These are phyloP conservation scores for Leptographium wingfieldii DNA, from an alignment of 2,329 filamentous ascomycete species.

Conservation along the genomic window DNA sequence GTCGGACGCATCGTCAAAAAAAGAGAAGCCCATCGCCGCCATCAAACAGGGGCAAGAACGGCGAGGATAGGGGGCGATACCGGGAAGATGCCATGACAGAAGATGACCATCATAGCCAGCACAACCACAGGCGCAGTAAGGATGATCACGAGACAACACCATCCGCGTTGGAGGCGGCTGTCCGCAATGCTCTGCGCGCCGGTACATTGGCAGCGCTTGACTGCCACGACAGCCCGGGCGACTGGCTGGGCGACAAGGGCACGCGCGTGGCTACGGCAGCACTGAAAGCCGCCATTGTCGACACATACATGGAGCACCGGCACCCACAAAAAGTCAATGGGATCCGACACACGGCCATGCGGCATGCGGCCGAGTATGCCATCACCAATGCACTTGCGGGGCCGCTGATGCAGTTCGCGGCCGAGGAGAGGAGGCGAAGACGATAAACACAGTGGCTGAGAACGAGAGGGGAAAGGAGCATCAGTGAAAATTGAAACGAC, in stretches of 20 bases:
- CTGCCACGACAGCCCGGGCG: constrained; percentile 10
- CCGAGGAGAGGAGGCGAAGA: not conserved
- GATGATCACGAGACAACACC: not conserved
- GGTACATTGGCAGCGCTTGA: constrained; percentile 15
- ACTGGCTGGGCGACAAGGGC: constrained; percentile 16
- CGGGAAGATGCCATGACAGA: not conserved
- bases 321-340: constrained; percentile 14
- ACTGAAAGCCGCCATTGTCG: constrained; percentile 17
- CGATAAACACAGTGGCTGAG: not conserved
- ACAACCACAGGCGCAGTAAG: not conserved
- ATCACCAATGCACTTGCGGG: constrained; percentile 13
- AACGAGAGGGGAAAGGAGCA: not conserved
- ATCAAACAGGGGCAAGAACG: not conserved
- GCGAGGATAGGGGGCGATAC: not conserved
- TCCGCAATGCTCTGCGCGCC: constrained; percentile 15
- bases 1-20: not conserved
- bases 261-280: constrained; percentile 16
- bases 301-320: constrained; percentile 14
- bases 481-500: not conserved
- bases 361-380: constrained; percentile 15
- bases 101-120: not conserved
- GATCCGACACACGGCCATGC: constrained; percentile 16
- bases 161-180: constrained; percentile 11
- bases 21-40: not conserved
- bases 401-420: constrained; percentile 9